These are phyloP conservation scores for Taiwanofungus camphoratus DNA, from an alignment of 1,284 basidiomycete species.

Conservation along the genomic window DNA sequence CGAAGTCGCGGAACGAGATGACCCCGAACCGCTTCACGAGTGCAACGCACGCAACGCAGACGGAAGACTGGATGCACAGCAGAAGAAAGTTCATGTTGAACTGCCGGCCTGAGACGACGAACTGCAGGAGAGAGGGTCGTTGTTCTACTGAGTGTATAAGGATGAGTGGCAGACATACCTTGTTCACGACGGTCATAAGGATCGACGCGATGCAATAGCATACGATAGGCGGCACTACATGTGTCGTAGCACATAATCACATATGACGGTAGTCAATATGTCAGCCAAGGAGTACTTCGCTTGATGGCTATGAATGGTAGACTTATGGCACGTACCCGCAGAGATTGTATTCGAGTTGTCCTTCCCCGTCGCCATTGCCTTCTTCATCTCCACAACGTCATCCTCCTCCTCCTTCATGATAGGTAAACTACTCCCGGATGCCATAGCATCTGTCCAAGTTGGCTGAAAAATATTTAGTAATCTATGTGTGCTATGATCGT, in stretches of 20 bases:
- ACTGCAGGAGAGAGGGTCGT: conserved; percentile 41
- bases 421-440: conserved; percentile 3
- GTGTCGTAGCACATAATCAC: neutral
- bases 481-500: too few species aligned
- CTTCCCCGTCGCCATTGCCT: conserved; percentile 52
- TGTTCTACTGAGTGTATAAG: conserved; percentile 2
- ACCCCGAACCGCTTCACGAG: conserved; percentile 74
- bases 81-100: conserved; percentile 99
- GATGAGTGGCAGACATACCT: conserved; percentile 47
- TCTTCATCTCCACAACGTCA: conserved; percentile 59
- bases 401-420: conserved; percentile 24
- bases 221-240: conserved; percentile 69
- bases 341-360: conserved; percentile 32
- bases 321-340: conserved; percentile 32
- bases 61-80: conserved; percentile 85
- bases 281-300: neutral
- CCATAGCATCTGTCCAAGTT: too few species aligned
- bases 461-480: too few species aligned
- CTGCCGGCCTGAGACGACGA: conserved; percentile 87
- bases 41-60: conserved; percentile 79
- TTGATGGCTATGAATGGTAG: neutral
- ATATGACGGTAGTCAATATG: conserved; percentile 1
- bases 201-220: conserved; percentile 95
- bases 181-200: conserved; percentile 97
- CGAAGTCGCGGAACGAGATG: conserved; percentile 87